Conservation (phyloP, 345 rosid species). For the Melaleuca alternifolia region DNA sequence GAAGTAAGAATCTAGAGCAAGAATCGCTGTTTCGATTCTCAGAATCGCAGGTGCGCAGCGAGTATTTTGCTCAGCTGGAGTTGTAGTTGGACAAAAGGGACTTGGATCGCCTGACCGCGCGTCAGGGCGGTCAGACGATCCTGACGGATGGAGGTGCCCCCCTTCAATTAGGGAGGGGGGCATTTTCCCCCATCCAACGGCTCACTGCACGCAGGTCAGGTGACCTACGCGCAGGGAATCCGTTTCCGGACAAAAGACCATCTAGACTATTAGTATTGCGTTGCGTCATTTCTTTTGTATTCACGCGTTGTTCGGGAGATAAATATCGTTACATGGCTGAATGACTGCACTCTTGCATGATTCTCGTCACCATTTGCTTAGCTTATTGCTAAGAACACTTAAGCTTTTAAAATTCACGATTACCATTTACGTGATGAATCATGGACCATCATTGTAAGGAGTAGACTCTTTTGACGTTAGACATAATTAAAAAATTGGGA, state of each 20-base stretch:
- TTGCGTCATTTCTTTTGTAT: not conserved
- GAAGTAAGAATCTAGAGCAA: slow-evolving; percentile 47
- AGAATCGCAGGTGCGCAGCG: not conserved
- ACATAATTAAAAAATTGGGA: not conserved
- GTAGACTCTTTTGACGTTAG: not conserved
- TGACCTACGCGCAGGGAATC: too few species aligned
- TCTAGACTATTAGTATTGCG: not conserved
- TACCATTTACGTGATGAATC: not conserved
- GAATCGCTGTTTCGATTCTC: not conserved
- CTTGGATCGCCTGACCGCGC: too few species aligned
- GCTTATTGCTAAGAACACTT: not conserved
- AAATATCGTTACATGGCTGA: not conserved
- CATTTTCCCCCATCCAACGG: too few species aligned
- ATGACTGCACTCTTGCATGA: not conserved
- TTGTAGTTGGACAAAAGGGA: not conserved
- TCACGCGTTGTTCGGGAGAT: not conserved
- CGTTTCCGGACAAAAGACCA: too few species aligned
- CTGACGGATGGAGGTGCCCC: too few species aligned
- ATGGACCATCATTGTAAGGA: rapidly evolving
- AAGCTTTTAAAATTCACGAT: not conserved
- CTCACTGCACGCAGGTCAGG: too few species aligned
- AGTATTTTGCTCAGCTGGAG: not conserved
- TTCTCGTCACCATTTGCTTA: not conserved
- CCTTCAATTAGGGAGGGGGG: too few species aligned
- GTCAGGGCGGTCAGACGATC: too few species aligned